Evolutionary conservation across 495 filamentous ascomycete species (phyloP).

Genomic region (Hamigera avellanea): DNA sequence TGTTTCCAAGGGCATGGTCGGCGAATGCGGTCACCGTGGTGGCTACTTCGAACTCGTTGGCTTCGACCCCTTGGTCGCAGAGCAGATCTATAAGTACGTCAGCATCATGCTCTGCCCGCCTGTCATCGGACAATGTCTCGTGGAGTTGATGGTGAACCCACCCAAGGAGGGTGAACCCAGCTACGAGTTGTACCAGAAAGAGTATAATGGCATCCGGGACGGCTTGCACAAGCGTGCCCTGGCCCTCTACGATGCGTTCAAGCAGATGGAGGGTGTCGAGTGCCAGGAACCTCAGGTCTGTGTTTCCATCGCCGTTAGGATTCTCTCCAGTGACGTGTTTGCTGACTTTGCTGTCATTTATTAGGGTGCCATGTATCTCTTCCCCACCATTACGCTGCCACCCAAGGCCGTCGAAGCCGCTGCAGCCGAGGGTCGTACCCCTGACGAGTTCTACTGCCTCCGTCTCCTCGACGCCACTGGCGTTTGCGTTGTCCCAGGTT

Average conservation of each 20-base stretch:
- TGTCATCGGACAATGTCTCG: slow-evolving; percentile 88
- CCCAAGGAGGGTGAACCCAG: slow-evolving; percentile 71
- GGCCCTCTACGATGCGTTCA: slow-evolving; percentile 80
- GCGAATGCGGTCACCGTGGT: slow-evolving; percentile 93
- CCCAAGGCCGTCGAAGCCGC: slow-evolving; percentile 64
- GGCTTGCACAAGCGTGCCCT: slow-evolving; percentile 66
- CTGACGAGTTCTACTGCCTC: slow-evolving; percentile 93
- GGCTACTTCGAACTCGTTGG: slow-evolving; percentile 92
- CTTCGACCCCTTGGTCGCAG: slow-evolving; percentile 75
- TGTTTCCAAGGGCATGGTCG: slow-evolving; percentile 93
- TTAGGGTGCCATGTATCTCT: slow-evolving; percentile 94
- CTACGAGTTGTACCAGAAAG: slow-evolving; percentile 67
- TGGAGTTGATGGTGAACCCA: slow-evolving; percentile 95
- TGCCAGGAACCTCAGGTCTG: slow-evolving; percentile 65
- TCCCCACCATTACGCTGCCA: slow-evolving; percentile 80
- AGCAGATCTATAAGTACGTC: slow-evolving; percentile 96
- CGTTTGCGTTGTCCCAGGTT: slow-evolving; percentile 87
- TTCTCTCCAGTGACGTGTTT: background rate
- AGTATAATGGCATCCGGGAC: slow-evolving; percentile 69
- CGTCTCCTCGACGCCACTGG: slow-evolving; percentile 85
- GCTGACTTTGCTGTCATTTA: slow-evolving; percentile 1
- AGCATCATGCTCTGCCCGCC: slow-evolving; percentile 92
- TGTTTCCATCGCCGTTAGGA: background rate
- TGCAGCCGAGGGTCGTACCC: slow-evolving; percentile 53
- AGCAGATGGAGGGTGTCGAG: slow-evolving; percentile 88